A percentile compares a stretch with the other conserved stretches of the same genome.
Conservation (phyloP, 2,329 filamentous ascomycete species). For the Penicillium capsulatum region DNA sequence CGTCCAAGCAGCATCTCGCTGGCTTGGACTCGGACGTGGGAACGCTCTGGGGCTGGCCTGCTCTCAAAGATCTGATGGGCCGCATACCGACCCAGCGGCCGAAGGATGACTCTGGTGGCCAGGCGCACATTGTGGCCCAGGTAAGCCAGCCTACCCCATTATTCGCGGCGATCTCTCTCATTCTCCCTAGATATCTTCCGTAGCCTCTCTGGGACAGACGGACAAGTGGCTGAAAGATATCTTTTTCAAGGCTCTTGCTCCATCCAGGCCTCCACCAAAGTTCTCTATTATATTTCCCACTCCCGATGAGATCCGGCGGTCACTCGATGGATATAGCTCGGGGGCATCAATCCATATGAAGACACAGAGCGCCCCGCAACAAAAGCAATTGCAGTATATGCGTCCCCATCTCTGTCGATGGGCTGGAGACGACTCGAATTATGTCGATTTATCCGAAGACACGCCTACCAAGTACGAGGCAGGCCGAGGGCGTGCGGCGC, state of each 20-base stretch:
- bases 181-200: slow-evolving; percentile 68
- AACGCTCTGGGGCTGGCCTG: slow-evolving; percentile 74
- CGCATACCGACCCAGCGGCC: slow-evolving; percentile 46
- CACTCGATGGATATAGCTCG: slow-evolving; percentile 71
- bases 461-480: slow-evolving; percentile 41
- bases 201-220: slow-evolving; percentile 69
- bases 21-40: slow-evolving; percentile 40
- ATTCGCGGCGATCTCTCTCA: slow-evolving; percentile 1
- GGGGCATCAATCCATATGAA: slow-evolving; percentile 81
- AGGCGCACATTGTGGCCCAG: slow-evolving; percentile 38
- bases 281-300: slow-evolving; percentile 80
- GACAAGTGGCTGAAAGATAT: slow-evolving; percentile 68
- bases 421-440: slow-evolving; percentile 55
- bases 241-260: slow-evolving; percentile 50
- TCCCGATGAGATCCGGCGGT: slow-evolving; percentile 68
- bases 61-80: slow-evolving; percentile 57
- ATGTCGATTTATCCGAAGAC: slow-evolving; percentile 11
- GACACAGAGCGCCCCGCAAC: slow-evolving; percentile 63
- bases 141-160: slow-evolving; percentile 17
- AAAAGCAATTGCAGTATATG: slow-evolving; percentile 70
- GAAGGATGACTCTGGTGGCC: slow-evolving; percentile 14
- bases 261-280: slow-evolving; percentile 37
- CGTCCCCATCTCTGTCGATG: slow-evolving; percentile 69
- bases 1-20: slow-evolving; percentile 58
- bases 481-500: slow-evolving; percentile 66